Base-by-base conservation (phyloP, 2,329 filamentous ascomycete genomes). In the Penicillium sp. region DNA sequence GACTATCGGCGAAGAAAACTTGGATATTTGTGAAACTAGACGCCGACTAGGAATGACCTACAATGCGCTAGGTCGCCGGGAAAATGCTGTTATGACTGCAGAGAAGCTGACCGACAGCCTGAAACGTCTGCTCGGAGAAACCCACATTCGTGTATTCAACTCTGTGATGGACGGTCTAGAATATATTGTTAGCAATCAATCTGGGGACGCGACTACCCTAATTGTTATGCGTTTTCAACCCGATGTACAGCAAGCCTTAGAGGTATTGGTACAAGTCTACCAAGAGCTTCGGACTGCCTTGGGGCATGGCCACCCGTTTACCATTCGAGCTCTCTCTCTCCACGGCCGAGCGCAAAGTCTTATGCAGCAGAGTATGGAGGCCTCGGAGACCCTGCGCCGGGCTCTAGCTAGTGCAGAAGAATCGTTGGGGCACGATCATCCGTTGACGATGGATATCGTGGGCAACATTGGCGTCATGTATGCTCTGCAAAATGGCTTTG, bases 361-460 rank as follows among this genome's bases (percentile, higher is more conserved):
- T 14, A 50, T 58, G 3, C 56, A 66, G 11, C 57, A 61, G 44
- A 57, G 47, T 5, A 53, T 63, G 14, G 55, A 59, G 14, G 61
- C 68, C 0, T 69, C 66, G 2, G 69, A 71, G 48, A 68, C 64
- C 0, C 53, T 70, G n/a, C 67, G 69, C 0, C 68, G 67, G 11
- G 67, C 65, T 7, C 62, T 71, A 1, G 59, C 68, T 1, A 62
- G 57, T 7, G 64, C 67, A 0, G 69, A 71, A 31, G 68, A 71
- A 48, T 38, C 53, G 0, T 48, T 70, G 0, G 69, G 69, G 0
- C 44, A 62, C 0, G 65, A 69, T 2, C 65, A 70, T 37, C 57
- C 66, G 0, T 58, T 68, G 25, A 68, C 66, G 0, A 62, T 70
- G 57, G 60, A 56, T 6, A 65, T 69, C 12, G 67, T 71, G 9